Base-by-base conservation (phyloP, 495 filamentous ascomycete genomes). In the Trichoderma gamsii region DNA sequence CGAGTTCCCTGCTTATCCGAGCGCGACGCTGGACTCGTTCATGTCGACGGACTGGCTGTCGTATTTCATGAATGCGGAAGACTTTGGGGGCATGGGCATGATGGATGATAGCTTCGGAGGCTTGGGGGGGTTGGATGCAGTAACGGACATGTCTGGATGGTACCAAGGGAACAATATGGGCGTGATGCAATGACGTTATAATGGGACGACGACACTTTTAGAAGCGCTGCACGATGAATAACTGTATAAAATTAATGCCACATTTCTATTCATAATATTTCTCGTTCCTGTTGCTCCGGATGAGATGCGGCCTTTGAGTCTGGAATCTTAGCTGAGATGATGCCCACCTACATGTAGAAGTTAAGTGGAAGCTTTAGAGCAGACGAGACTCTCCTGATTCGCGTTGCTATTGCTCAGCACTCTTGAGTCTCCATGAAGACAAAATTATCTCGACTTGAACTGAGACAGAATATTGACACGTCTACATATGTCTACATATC, bases 1-100 rank as follows among this genome's bases (percentile, higher is more conserved):
- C 27, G 56, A 61, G 16, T 61, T 61, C 56, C 56, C 56, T 27
- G 23, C 56, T 61, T 61, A 61, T 21, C 56, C 56, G 56, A 61
- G 2, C 29, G 35, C 56, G 11, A 61, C 56, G 25, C 13, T 61
- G 23, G 56, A 61, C 9, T 61, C 56, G 9, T 61, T 61, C 16
- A 32, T 61, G 56, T 13, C 56, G 23, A 61, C 56, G 9, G 56
- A 61, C 16, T 61, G 56, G 56, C 56, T 61, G 12, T 61, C 56
- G 4, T 61, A 61, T 25, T 61, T 61, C 29, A 61, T 61, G 56
- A 61, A 61, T 61, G 23, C 56, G 9, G 56, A 61, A 29, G 56
- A 61, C 25, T 61, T 61, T 32, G 56, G 56, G 4, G 29, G 25
- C 56, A 61, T 61, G 56, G 29, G 29, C 2, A 61, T 61, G 56